phyloP scores from a whole-genome alignment of 176 grass and related monocot species.

The Cenchrus fungigraminus region DNA sequence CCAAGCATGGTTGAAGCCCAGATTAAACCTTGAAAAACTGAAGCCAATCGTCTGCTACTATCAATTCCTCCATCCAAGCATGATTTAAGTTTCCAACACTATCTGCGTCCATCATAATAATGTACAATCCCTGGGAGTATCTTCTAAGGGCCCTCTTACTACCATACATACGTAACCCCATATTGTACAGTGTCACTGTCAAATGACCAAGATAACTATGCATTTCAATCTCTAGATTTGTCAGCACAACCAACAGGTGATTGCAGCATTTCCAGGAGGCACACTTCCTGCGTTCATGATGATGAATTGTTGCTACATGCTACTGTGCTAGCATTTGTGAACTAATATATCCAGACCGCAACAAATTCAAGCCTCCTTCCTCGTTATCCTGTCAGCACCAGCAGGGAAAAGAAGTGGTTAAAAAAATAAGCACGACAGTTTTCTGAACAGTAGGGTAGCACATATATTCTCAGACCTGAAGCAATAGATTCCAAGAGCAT shows the following conservation, averaged over 20 bases:
- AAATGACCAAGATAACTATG: background rate
- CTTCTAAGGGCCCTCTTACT: background rate
- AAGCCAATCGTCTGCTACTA: too few relatives aligned
- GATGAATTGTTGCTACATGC: background rate
- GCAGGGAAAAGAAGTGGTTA: background rate
- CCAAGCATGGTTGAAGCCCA: too few relatives aligned
- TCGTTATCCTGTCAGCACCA: slow-evolving; percentile 77
- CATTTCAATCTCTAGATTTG: background rate
- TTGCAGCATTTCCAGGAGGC: background rate
- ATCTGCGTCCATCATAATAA: background rate
- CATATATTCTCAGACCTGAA: slow-evolving; percentile 62
- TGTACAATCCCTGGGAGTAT: background rate
- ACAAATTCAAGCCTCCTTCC: slow-evolving; percentile 81
- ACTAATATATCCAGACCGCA: background rate
- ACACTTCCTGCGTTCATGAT: background rate
- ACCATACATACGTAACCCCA: background rate
- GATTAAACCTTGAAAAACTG: too few relatives aligned
- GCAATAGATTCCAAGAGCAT: slow-evolving; percentile 96
- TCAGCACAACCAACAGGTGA: background rate
- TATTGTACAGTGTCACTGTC: slow-evolving; percentile 6
- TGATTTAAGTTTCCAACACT: background rate
- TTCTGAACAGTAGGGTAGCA: background rate
- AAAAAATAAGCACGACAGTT: background rate
- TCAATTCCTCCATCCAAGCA: background rate
- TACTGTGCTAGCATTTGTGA: background rate